Evolutionary conservation across 2,329 filamentous ascomycete genomes (phyloP).

Genomic region (Arthrobotrys conoides): DNA sequence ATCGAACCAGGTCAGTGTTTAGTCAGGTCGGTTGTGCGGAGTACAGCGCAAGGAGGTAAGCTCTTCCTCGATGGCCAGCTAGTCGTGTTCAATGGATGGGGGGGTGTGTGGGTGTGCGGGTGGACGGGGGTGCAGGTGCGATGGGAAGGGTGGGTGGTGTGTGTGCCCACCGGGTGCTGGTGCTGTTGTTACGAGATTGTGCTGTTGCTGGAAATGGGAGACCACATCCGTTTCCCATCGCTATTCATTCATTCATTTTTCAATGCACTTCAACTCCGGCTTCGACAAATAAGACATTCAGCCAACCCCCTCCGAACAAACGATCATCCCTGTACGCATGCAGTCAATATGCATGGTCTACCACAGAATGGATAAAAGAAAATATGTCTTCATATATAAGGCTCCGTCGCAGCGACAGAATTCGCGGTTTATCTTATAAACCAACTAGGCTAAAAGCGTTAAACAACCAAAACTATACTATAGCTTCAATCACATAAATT

Average conservation of each 20-base stretch:
- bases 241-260: not conserved
- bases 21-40: constrained; percentile 55
- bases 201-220: constrained; percentile 24
- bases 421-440: constrained; percentile 5
- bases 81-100: not conserved
- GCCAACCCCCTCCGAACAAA: constrained; percentile 21
- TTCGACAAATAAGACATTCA: constrained; percentile 21
- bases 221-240: constrained; percentile 39
- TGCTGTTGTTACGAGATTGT: no score
- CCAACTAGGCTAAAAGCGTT: constrained; percentile 21
- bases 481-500: not conserved
- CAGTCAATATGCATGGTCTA: constrained; percentile 29
- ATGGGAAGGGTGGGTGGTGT: constrained; percentile 55
- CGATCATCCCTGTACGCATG: constrained; percentile 10
- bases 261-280: not conserved
- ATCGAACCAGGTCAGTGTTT: constrained; percentile 41
- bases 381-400: constrained; percentile 18
- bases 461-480: not conserved
- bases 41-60: constrained; percentile 43
- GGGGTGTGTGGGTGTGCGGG: constrained; percentile 34
- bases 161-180: no score
- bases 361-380: constrained; percentile 5
- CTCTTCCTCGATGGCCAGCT: constrained; percentile 51
- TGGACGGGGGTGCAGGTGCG: constrained; percentile 47
- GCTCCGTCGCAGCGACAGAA: constrained; percentile 23